Conservation (phyloP, 805 yeast species). For the Grigorovia humatica region DNA sequence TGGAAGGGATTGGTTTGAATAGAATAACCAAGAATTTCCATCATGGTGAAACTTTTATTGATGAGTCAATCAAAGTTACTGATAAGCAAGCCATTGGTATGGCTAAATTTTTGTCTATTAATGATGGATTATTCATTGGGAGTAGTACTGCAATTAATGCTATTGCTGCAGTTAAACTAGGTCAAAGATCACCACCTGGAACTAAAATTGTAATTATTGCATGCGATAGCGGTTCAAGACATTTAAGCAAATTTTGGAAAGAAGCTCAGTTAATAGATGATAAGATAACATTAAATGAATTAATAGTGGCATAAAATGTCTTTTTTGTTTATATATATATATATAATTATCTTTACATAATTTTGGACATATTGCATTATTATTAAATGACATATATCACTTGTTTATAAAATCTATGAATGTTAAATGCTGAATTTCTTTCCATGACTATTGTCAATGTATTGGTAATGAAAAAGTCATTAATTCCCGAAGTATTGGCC, state of each 20-base stretch:
- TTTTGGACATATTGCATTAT: too few relatives aligned
- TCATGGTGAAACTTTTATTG: constrained; percentile 59
- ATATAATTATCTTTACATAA: neutral
- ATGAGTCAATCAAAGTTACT: constrained; percentile 67
- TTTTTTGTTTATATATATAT: neutral
- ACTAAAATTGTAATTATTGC: constrained; percentile 71
- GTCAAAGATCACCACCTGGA: constrained; percentile 42
- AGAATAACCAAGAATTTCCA: constrained; percentile 74
- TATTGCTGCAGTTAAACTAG: constrained; percentile 69
- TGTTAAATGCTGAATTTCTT: neutral
- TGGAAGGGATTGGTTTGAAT: constrained; percentile 90
- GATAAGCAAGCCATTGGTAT: constrained; percentile 76
- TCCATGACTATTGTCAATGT: too few relatives aligned
- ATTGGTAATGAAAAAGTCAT: too few relatives aligned
- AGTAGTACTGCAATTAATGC: constrained; percentile 91
- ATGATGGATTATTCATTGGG: constrained; percentile 88
- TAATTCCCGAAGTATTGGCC: constrained; percentile 39
- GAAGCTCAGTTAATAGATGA: constrained; percentile 36
- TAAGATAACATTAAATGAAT: constrained; percentile 29
- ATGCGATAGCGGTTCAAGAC: constrained; percentile 89
- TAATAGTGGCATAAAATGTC: constrained; percentile 9
- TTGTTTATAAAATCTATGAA: neutral
- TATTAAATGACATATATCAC: neutral
- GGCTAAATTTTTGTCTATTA: constrained; percentile 73
- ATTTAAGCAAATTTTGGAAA: constrained; percentile 88